Conservation (phyloP, 495 filamentous ascomycete species). For the Bombardia bombarda region DNA sequence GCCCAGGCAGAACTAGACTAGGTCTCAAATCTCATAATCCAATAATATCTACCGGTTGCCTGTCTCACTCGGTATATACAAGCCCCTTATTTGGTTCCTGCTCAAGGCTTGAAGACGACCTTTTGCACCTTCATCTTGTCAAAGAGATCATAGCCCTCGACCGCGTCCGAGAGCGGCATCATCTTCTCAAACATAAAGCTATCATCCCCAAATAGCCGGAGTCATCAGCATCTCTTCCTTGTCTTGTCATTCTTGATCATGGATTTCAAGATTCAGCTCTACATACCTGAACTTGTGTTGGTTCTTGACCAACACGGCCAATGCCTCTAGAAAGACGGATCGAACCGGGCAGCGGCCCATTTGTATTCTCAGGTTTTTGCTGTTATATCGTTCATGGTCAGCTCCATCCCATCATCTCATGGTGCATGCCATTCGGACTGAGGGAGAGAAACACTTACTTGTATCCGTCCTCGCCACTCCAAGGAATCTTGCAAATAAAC, state of each 20-base stretch:
- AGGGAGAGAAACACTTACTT: slow-evolving; percentile 34
- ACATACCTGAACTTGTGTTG: slow-evolving; percentile 74
- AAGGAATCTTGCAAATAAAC: slow-evolving; percentile 57
- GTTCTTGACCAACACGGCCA: slow-evolving; percentile 72
- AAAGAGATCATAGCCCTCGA: slow-evolving; percentile 86
- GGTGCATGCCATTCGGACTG: neutral
- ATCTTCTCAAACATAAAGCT: slow-evolving; percentile 94
- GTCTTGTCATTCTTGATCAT: neutral
- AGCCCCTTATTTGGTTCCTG: neutral
- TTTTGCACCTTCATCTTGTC: slow-evolving; percentile 92
- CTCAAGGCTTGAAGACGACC: slow-evolving; percentile 49
- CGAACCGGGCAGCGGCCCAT: slow-evolving; percentile 93
- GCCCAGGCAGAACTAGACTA: slow-evolving; percentile 78
- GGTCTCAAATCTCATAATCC: no score
- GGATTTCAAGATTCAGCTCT: neutral
- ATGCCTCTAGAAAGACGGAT: slow-evolving; percentile 69
- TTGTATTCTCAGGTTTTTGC: slow-evolving; percentile 82
- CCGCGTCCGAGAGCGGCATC: slow-evolving; percentile 77
- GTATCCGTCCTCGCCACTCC: slow-evolving; percentile 76
- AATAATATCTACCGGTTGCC: no score
- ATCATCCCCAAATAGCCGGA: slow-evolving; percentile 11
- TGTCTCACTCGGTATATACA: neutral
- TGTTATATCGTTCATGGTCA: slow-evolving; percentile 14
- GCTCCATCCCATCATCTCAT: no score
- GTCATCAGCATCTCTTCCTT: neutral